Percentiles rank a stretch among this genome's conserved stretches.
These are phyloP conservation scores for Aristolochia fimbriata DNA, from an alignment of 164 flowering plant species.

Conservation along the genomic window DNA sequence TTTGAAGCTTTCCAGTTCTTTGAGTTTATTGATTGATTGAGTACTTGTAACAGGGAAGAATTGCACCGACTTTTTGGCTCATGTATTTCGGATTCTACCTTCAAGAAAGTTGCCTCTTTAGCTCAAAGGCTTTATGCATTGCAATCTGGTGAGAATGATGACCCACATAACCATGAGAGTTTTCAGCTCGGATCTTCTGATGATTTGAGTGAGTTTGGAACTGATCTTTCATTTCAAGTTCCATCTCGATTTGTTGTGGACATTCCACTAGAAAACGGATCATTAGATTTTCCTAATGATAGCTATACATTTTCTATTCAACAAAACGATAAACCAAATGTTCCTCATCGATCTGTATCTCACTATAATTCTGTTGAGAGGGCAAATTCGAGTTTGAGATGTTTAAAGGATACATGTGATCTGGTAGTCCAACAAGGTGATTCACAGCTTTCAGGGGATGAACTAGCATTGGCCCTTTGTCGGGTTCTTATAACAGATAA, in stretches of 20 bases:
- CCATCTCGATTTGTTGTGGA: slow-evolving; percentile 80
- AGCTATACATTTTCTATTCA: slow-evolving; percentile 22
- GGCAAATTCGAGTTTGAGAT: slow-evolving; percentile 49
- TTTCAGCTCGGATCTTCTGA: slow-evolving; percentile 21
- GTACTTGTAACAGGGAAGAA: slow-evolving; percentile 36
- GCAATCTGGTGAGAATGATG: slow-evolving; percentile 33
- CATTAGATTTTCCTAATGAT: slow-evolving; percentile 29
- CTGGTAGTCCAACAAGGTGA: slow-evolving; percentile 43
- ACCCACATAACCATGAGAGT: slow-evolving; percentile 13
- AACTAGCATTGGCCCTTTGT: slow-evolving; percentile 91
- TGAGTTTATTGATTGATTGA: not conserved
- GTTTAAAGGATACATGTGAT: slow-evolving; percentile 83
- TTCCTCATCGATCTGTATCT: slow-evolving; percentile 7
- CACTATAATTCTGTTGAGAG: slow-evolving; percentile 18
- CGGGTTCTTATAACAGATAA: slow-evolving; percentile 85
- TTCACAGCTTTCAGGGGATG: slow-evolving; percentile 88
- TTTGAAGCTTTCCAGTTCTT: not conserved
- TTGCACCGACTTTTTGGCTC: slow-evolving; percentile 58
- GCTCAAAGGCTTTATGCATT: slow-evolving; percentile 40
- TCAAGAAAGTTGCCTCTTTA: slow-evolving; percentile 40
- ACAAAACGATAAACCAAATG: slow-evolving; percentile 21
- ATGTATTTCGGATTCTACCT: slow-evolving; percentile 33
- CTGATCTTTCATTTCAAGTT: slow-evolving; percentile 51
- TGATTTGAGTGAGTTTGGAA: slow-evolving; percentile 57
- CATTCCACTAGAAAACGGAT: slow-evolving; percentile 43